Percentiles rank a stretch among this genome's conserved stretches.
Evolutionary conservation across 108 stramenopile species (phyloP).

Genomic region (Skeletonema tropicum): DNA sequence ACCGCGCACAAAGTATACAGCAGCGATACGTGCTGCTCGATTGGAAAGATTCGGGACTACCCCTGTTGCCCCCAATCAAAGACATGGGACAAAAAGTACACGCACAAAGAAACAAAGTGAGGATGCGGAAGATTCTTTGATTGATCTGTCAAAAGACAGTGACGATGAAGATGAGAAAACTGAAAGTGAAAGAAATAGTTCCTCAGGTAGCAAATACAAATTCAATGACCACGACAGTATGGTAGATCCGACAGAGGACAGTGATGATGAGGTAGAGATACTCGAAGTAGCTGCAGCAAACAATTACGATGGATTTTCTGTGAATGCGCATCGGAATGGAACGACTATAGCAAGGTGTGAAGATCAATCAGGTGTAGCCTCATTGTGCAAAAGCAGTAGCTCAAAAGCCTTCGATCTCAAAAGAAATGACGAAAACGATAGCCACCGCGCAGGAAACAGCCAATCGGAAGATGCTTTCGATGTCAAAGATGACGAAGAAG

Average conservation of each 20-base stretch:
- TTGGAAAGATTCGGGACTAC: background rate
- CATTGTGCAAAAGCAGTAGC: background rate
- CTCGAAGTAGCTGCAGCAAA: background rate
- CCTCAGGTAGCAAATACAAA: background rate
- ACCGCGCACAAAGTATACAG: background rate
- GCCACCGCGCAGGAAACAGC: background rate
- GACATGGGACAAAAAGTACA: background rate
- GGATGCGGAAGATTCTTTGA: background rate
- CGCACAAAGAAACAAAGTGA: background rate
- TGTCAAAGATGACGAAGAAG: background rate
- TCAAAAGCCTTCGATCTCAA: background rate
- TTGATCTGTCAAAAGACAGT: background rate
- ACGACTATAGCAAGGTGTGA: background rate
- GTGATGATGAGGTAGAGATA: conserved; percentile 4
- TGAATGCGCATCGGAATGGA: background rate
- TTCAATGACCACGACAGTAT: background rate
- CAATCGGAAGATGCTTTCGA: background rate
- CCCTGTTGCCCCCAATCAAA: background rate
- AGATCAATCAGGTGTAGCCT: background rate
- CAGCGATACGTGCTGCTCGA: background rate
- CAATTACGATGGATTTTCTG: background rate
- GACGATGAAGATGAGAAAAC: background rate
- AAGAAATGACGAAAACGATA: background rate
- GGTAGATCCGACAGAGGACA: background rate
- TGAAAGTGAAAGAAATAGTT: background rate